Base-by-base conservation (phyloP, 164 flowering plant genomes). In the Stephania cephalantha region DNA sequence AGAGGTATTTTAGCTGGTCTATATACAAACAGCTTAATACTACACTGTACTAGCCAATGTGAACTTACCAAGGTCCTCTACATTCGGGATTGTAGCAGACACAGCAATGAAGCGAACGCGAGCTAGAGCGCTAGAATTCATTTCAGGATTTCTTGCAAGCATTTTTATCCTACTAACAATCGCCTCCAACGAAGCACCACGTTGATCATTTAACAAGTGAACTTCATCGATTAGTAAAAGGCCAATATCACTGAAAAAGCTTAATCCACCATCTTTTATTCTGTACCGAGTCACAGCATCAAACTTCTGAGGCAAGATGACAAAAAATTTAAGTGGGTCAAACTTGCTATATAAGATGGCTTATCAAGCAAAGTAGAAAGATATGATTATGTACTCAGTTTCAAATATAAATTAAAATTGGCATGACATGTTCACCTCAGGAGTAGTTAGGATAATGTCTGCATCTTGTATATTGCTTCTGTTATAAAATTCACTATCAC, bases 221-320 rank as follows among this genome's bases (percentile, higher is more conserved):
- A 96, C 99, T 86, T 96, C 99, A 85, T 96, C 99, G 80, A 96
- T 89, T n/a, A 95, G 95, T 70, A 95, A 79, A 79, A 95, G 97
- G 46, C 92, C 90, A 83, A 96, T 94, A 75, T 96, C 99, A 79
- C 97, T 88, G 81, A 94, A 93, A 76, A 92, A 94, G 82, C 97
- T 86, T 87, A 96, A 82, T 71, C 99, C 94, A 69, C 97, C 98
- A 87, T 89, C 95, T 77, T 86, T 87, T 78, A 92, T 87, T 77
- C 91, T 88, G 80, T 87, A 90, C 66, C 97, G 89, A 73, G 94
- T 91, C 71, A 94, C 97, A 25, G 97, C 90, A 87, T 94, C 98
- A 86, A 96, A 96, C 82, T 95, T 95, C 99, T 95, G 81, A 53
- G 72, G 3, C 77, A 71, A 78, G 18, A 46, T 76, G 17, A 71